phyloP scores from a whole-genome alignment of 225 moss, liverwort and hornwort genomes.

The Sphagnum tenellum region DNA sequence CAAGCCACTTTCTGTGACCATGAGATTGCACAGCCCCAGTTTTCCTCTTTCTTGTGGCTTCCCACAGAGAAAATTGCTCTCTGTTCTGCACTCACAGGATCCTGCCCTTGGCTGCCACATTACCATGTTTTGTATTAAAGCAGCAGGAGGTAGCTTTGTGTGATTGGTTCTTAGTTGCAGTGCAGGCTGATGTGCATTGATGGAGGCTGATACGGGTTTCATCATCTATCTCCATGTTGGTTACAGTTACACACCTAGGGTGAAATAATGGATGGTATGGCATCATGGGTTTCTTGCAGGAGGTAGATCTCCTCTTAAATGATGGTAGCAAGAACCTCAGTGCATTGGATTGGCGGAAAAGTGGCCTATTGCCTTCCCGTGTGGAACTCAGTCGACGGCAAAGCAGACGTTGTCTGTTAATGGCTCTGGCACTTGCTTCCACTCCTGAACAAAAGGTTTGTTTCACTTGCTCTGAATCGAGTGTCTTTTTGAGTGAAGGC shows the following conservation, averaged over 20 bases:
- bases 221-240: too few relatives aligned
- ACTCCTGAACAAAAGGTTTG: constrained; percentile 79
- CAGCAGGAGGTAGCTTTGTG: too few relatives aligned
- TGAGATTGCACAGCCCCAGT: not conserved
- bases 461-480: too few relatives aligned
- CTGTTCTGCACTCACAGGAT: too few relatives aligned
- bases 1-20: not conserved
- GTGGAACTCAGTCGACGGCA: constrained; percentile 82
- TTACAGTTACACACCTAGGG: not conserved
- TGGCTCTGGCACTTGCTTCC: constrained; percentile 70
- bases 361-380: constrained; percentile 52
- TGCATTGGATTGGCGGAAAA: constrained; percentile 82
- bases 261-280: too few relatives aligned
- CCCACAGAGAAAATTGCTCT: not conserved
- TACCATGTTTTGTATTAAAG: too few relatives aligned
- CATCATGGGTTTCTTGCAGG: constrained; percentile 24
- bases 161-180: too few relatives aligned
- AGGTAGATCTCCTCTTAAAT: constrained; percentile 90
- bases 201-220: too few relatives aligned
- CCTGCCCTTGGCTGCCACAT: too few relatives aligned
- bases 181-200: not conserved
- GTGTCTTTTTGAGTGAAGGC: too few relatives aligned
- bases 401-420: constrained; percentile 76
- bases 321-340: constrained; percentile 96
- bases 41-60: not conserved